These are phyloP conservation scores for Isatis tinctoria DNA, from an alignment of 345 rosid species.

Conservation along the genomic window DNA sequence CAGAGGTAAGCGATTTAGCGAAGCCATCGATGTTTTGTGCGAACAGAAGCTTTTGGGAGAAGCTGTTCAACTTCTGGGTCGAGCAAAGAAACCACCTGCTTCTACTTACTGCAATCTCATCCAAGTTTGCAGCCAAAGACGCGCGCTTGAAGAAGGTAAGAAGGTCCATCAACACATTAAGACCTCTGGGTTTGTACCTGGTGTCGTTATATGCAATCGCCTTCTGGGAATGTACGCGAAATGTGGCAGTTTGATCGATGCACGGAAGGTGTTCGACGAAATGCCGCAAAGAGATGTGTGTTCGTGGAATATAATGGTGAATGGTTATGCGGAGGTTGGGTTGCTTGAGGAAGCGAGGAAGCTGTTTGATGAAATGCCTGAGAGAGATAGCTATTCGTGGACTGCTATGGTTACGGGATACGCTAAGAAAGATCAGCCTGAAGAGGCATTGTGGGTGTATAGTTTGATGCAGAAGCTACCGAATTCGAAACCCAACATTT, in stretches of 20 bases:
- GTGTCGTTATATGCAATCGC: slow-evolving; percentile 58
- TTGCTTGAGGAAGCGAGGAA: slow-evolving; percentile 50
- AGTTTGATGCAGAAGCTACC: slow-evolving; percentile 46
- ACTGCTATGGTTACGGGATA: slow-evolving; percentile 80
- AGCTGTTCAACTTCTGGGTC: slow-evolving; percentile 55
- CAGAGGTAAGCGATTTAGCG: slow-evolving; percentile 41
- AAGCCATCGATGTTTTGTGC: slow-evolving; percentile 65
- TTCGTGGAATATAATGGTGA: slow-evolving; percentile 75
- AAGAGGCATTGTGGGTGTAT: slow-evolving; percentile 51
- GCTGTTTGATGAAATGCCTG: slow-evolving; percentile 78
- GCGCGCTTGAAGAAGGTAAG: slow-evolving; percentile 51
- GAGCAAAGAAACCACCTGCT: slow-evolving; percentile 49
- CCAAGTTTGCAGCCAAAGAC: slow-evolving; percentile 46
- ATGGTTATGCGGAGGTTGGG: slow-evolving; percentile 54
- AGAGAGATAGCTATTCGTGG: slow-evolving; percentile 85
- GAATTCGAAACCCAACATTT: slow-evolving; percentile 42
- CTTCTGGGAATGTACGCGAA: slow-evolving; percentile 67
- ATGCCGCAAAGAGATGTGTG: slow-evolving; percentile 67
- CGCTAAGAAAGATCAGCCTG: slow-evolving; percentile 48
- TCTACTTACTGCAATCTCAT: slow-evolving; percentile 61
- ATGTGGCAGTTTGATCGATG: slow-evolving; percentile 48
- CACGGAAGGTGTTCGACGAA: slow-evolving; percentile 56
- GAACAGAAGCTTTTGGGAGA: slow-evolving; percentile 46
- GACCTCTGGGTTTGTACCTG: slow-evolving; percentile 59
- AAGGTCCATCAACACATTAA: slow-evolving; percentile 53